Base-by-base conservation (phyloP, 73 alveolate species). In the Paramecium tetraurelia region DNA sequence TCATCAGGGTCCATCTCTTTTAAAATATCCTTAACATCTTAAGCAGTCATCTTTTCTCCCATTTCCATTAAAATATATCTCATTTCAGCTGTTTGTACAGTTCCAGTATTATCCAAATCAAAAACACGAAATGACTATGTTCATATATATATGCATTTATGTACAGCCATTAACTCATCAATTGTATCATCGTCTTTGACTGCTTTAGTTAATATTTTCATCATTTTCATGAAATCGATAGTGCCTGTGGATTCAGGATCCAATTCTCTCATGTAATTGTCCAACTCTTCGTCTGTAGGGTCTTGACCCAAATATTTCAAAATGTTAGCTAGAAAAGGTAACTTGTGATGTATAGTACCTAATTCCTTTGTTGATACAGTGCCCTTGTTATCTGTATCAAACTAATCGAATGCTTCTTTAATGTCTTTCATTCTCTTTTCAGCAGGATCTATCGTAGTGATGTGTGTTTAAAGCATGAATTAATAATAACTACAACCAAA, bases 301-400 rank as follows among this genome's bases (percentile, higher is more conserved):
- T 69, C 89, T 35, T 58, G 22, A 6, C 92, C 94, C 36, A 87
- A n/a, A 58, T 76, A 59, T 50, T 76, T 89, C 11, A 94, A 58
- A 46, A 85, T 77, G 80, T 94, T 76, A 59, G 40, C 89, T 69
- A 84, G 4, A 11, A 18, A 43, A 29, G 22, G 16, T 29, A 20
- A 59, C 22, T 72, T 72, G 14, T 36, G 9, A 18, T 11, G 18
- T 3, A 5, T 11, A 3, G 12, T 80, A 44, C 90, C 29, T 46
- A 80, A 76, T 48, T 94, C 95, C 20, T 83, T 93, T 40, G 89
- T 58, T 35, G 95, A 92, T 16, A 94, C 85, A 31, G 92, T 59
- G 10, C 95, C 95, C 70, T 94, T 94, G 71, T 88, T 88, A 44
- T 80, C 77, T 0, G 80, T 90, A 50, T 90, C 93, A 46, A 70